Evolutionary conservation across 306 rosid species (phyloP), one percentile per base, ranked within the genome.

Genomic region (Aeschynomene evenia): DNA sequence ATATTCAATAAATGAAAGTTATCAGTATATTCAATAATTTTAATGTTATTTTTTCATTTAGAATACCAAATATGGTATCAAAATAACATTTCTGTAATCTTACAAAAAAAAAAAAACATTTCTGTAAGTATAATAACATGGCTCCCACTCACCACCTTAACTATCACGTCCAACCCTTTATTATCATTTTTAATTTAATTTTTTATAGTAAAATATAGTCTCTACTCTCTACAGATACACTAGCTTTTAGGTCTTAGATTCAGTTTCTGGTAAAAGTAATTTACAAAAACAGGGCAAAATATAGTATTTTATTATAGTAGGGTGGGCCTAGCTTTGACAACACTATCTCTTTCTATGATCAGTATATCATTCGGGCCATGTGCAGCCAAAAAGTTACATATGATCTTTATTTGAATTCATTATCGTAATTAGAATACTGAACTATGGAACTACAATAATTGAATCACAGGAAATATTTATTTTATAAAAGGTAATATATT

Each of bases 341-440:
- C 15, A 1, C 18, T 3, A 13, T 42, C 52, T 20, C 59, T 43
- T 74, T 56, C 3, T 21, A 53, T 73, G 58, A 73, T 73, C 57
- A 54, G 21, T 54, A 6, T n/a, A 73, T 64, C 58, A 73, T 73
- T 53, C 57, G 11, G 2, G 24, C 64, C 64, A 73, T 54, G 78
- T 73, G 78, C 58, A 40, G 3, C 72, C 50, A 20, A 73, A 73
- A 53, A 24, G 65, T 40, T 40, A 23, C 14, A 54, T 13, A 16
- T 56, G 43, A 18, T 28, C 40, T 22, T 65, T 26, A 46, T 65
- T 46, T 48, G 28, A 48, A 11, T 53, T 16, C 56, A 14, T 10
- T 16, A n/a, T 65, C 40, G 40, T 9, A 37, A 37, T 62, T 62
- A 39, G 24, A 37, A 13, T 62, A 26, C 36, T 21, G 14, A 62